Conservation (phyloP, 176 grass and related monocot species). For the Musa acuminata region DNA sequence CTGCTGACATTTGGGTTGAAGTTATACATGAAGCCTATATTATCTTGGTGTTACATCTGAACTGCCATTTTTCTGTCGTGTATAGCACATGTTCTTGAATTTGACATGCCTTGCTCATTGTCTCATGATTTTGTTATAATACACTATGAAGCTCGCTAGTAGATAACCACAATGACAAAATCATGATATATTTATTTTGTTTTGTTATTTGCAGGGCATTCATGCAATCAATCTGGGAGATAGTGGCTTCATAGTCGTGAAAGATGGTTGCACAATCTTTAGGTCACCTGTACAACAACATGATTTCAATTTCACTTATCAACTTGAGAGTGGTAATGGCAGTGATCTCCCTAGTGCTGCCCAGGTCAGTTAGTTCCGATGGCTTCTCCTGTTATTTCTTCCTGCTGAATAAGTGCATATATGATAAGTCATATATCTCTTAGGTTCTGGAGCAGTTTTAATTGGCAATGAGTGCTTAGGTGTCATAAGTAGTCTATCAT, state of each 20-base stretch:
- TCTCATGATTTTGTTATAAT: neutral
- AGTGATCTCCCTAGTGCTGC: slow-evolving; percentile 92
- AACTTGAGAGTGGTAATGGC: slow-evolving; percentile 85
- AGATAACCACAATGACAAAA: neutral
- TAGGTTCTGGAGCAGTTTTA: too few relatives aligned
- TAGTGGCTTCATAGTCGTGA: slow-evolving; percentile 82
- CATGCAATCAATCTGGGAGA: slow-evolving; percentile 89
- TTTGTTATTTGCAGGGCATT: slow-evolving; percentile 37
- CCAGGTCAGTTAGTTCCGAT: slow-evolving; percentile 45
- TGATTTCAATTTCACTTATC: slow-evolving; percentile 98
- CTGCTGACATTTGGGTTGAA: neutral
- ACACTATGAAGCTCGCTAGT: neutral
- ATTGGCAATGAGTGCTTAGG: too few relatives aligned
- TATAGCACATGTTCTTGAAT: too few relatives aligned
- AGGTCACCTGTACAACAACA: slow-evolving; percentile 91
- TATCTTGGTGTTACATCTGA: neutral
- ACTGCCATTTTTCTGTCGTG: neutral
- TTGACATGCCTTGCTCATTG: too few relatives aligned
- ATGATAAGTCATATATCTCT: too few relatives aligned
- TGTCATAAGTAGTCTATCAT: too few relatives aligned
- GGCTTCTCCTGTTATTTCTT: neutral
- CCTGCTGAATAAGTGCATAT: neutral
- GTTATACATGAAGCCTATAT: neutral
- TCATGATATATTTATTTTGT: neutral
- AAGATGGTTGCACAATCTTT: slow-evolving; percentile 76